phyloP scores from a whole-genome alignment of 495 filamentous ascomycete species.

The Delitschia confertaspora region DNA sequence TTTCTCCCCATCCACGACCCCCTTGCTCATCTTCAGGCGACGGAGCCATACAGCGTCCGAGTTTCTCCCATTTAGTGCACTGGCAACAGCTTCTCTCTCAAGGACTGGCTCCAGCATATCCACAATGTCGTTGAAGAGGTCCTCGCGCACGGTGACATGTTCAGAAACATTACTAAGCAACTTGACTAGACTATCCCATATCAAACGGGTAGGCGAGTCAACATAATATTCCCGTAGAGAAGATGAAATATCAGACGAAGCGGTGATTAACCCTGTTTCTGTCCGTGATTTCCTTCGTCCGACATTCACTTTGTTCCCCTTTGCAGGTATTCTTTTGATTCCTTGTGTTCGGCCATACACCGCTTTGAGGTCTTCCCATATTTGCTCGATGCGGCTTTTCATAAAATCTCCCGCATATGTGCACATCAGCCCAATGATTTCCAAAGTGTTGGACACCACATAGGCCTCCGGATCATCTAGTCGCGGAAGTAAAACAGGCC shows the following conservation, averaged over 20 bases:
- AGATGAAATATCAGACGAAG: not conserved
- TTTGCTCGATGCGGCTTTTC: slow-evolving; percentile 54
- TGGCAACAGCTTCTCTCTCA: slow-evolving; percentile 41
- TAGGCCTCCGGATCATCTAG: slow-evolving; percentile 68
- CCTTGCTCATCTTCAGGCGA: slow-evolving; percentile 2
- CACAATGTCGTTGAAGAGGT: slow-evolving; percentile 60
- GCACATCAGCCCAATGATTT: slow-evolving; percentile 55
- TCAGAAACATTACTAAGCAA: slow-evolving; percentile 46
- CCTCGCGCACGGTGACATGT: slow-evolving; percentile 51
- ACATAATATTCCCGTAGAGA: slow-evolving; percentile 28
- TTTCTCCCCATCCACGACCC: not conserved
- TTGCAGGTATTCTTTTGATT: not conserved
- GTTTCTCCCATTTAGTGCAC: slow-evolving; percentile 51
- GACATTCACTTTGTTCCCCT: not conserved
- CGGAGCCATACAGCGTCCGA: slow-evolving; percentile 64
- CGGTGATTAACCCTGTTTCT: slow-evolving; percentile 1
- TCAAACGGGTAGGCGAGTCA: slow-evolving; percentile 45
- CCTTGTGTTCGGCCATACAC: slow-evolving; percentile 8
- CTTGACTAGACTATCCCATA: slow-evolving; percentile 50
- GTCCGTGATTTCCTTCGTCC: not conserved
- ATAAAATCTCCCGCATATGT: slow-evolving; percentile 72
- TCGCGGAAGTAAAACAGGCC: slow-evolving; percentile 65
- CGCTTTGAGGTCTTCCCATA: slow-evolving; percentile 50
- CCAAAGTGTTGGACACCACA: slow-evolving; percentile 60
- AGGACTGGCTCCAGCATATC: slow-evolving; percentile 48